Conservation (phyloP, 192 early-diverging fungal genomes). For the Pilobolus umbonatus region DNA sequence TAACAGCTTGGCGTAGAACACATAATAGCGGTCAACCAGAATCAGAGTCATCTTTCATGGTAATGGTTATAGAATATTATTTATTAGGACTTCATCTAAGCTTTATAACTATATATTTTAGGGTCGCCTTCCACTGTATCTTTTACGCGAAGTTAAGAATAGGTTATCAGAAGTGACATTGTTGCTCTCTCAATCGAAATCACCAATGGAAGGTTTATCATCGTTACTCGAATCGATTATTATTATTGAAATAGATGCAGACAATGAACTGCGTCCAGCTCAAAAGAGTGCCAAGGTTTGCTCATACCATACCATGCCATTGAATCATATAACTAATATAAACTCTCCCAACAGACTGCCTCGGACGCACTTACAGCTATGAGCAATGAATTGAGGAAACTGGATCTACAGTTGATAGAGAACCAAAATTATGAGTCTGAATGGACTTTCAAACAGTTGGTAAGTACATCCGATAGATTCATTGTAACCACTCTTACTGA, state of each 20-base stretch:
- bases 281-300: constrained; percentile 34
- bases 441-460: constrained; percentile 17
- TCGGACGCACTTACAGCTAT: background rate
- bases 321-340: background rate
- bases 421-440: constrained; percentile 5
- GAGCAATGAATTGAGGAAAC: background rate
- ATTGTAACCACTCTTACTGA: background rate
- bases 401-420: constrained; percentile 1
- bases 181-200: background rate
- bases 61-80: background rate
- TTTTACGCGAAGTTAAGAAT: constrained; percentile 2
- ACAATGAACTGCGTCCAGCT: constrained; percentile 28
- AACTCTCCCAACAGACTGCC: background rate
- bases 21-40: too few species aligned
- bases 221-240: constrained; percentile 34
- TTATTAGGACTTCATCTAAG: background rate
- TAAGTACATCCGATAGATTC: background rate
- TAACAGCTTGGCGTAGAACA: background rate
- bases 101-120: background rate
- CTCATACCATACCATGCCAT: background rate
- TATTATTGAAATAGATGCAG: constrained; percentile 32
- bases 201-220: constrained; percentile 16
- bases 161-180: background rate
- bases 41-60: constrained; percentile 9
- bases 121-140: constrained; percentile 5